phyloP scores from a whole-genome alignment of 176 grass and related monocot species.

The Rhynchospora tenuis region DNA sequence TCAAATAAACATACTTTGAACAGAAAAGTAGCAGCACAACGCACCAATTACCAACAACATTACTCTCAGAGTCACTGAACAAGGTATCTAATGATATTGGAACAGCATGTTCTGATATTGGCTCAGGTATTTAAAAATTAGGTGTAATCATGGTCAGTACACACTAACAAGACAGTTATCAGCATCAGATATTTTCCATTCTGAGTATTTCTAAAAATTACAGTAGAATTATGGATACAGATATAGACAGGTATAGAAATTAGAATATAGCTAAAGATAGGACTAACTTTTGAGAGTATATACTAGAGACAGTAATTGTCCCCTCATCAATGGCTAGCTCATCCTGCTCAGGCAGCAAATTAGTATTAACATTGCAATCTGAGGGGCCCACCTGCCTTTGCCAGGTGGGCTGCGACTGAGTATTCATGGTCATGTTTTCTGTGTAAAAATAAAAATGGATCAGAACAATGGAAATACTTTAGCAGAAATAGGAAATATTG shows the following conservation, averaged over 20 bases:
- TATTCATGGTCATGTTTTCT: conserved; percentile 27
- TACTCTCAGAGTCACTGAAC: not conserved
- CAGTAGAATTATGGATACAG: not conserved
- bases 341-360: conserved; percentile 40
- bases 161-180: not conserved
- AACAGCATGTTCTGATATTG: not conserved
- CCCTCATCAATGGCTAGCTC: conserved; percentile 66
- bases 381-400: conserved; percentile 34
- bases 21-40: not conserved
- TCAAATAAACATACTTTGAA: not conserved
- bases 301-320: conserved; percentile 53
- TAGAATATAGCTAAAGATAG: not conserved
- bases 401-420: conserved; percentile 40
- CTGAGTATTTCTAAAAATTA: not conserved
- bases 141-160: not conserved
- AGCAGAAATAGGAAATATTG: not conserved
- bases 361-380: conserved; percentile 30
- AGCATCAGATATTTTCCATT: not conserved
- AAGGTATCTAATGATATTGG: not conserved
- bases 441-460: conserved; percentile 20
- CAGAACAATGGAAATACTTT: not conserved
- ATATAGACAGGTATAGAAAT: not conserved
- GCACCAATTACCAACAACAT: conserved; percentile 2
- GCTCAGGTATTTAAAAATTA: not conserved
- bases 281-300: conserved; percentile 60